These are phyloP conservation scores for Pseudisothecium myosuroides DNA, from an alignment of 225 moss, liverwort and hornwort genomes.

Conservation along the genomic window DNA sequence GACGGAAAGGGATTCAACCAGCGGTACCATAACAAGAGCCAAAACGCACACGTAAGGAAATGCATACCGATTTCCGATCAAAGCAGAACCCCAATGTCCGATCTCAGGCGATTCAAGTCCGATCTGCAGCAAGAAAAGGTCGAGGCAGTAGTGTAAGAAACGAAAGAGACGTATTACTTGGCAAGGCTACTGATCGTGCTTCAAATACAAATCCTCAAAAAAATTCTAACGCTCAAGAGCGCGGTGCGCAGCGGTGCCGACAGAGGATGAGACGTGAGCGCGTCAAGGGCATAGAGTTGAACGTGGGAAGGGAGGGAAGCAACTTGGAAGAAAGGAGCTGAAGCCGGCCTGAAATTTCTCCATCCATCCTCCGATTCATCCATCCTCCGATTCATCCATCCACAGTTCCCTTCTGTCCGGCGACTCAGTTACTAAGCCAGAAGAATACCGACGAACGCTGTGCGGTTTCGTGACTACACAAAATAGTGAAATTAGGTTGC, in stretches of 20 bases:
- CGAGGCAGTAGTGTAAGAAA: background rate
- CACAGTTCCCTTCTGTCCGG: background rate
- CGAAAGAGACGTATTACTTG: background rate
- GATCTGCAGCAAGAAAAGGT: background rate
- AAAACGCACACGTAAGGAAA: background rate
- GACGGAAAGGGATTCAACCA: background rate
- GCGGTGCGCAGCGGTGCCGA: background rate
- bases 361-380: background rate
- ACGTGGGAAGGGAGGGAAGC: background rate
- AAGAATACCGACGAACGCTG: too few relatives aligned
- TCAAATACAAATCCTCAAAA: background rate
- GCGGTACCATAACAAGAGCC: background rate
- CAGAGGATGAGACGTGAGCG: background rate
- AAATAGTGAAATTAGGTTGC: too few relatives aligned
- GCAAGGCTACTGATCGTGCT: background rate
- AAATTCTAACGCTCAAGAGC: background rate
- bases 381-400: background rate
- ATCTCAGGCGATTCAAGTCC: background rate
- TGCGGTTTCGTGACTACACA: too few relatives aligned
- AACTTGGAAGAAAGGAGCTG: background rate
- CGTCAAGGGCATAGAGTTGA: background rate
- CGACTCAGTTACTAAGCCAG: too few relatives aligned
- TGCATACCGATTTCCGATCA: background rate
- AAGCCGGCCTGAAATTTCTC: background rate
- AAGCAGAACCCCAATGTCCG: background rate